phyloP scores from a whole-genome alignment of 2,329 filamentous ascomycete genomes.

The Hypoxylon sp. region DNA sequence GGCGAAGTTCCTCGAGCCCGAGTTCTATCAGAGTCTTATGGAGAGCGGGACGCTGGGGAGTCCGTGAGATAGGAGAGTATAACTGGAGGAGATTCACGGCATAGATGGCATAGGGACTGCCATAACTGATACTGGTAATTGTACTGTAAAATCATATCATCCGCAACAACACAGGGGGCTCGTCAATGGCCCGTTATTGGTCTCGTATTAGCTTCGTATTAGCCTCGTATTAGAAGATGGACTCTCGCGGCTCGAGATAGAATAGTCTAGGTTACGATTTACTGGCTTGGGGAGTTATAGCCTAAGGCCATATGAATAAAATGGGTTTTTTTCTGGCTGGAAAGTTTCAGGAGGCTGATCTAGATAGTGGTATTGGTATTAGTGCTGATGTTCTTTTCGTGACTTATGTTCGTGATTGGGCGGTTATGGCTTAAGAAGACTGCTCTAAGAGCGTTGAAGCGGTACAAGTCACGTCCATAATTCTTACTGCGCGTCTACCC shows the following conservation, averaged over 20 bases:
- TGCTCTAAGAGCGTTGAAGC: no score
- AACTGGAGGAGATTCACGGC: background rate
- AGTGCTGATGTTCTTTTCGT: background rate
- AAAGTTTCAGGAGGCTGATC: background rate
- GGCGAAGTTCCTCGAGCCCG: conserved; percentile 95
- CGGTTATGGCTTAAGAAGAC: background rate
- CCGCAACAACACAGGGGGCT: conserved; percentile 3
- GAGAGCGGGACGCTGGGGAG: conserved; percentile 87
- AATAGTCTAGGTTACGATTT: conserved; percentile 1
- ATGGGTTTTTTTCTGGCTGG: background rate
- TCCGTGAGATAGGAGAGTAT: conserved; percentile 25
- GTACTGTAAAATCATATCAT: conserved; percentile 21
- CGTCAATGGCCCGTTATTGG: background rate
- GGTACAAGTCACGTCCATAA: background rate
- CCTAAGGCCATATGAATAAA: conserved; percentile 5
- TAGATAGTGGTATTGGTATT: background rate
- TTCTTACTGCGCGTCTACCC: no score
- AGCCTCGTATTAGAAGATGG: conserved; percentile 14
- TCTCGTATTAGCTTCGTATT: conserved; percentile 8
- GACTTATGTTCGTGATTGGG: background rate
- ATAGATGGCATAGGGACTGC: background rate
- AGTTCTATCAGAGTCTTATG: conserved; percentile 89
- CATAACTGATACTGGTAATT: conserved; percentile 5
- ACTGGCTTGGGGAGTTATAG: conserved; percentile 2
- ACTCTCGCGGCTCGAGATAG: background rate